These are phyloP conservation scores for Colletotrichum eleusines DNA, from an alignment of 2,329 filamentous ascomycete species.

Conservation along the genomic window DNA sequence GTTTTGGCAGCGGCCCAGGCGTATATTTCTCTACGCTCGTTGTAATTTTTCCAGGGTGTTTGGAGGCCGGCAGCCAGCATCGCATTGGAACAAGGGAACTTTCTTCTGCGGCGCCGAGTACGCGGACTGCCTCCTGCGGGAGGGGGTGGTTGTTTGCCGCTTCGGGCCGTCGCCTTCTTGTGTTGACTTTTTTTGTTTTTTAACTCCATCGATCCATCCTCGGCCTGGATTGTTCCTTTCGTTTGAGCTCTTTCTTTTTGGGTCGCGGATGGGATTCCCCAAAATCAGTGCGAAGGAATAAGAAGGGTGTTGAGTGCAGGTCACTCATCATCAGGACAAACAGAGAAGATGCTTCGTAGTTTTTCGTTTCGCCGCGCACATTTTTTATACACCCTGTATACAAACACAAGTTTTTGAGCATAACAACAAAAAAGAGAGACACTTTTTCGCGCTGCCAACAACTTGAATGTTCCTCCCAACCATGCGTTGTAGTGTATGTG, in stretches of 20 bases:
- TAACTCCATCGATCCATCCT: slow-evolving; percentile 6
- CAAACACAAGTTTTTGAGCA: slow-evolving; percentile 21
- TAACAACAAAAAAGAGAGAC: neutral
- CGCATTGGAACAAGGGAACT: slow-evolving; percentile 43
- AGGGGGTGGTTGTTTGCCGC: slow-evolving; percentile 38
- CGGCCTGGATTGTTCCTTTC: slow-evolving; percentile 42
- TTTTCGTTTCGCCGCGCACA: slow-evolving; percentile 27
- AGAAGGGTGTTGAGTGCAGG: slow-evolving; percentile 32
- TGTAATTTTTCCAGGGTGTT: slow-evolving; percentile 59
- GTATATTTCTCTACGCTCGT: slow-evolving; percentile 64
- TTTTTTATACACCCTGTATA: slow-evolving; percentile 14
- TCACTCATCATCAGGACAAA: slow-evolving; percentile 34
- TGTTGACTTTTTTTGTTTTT: slow-evolving; percentile 50
- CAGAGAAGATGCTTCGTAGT: slow-evolving; percentile 26
- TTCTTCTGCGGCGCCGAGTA: slow-evolving; percentile 30
- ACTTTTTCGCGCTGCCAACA: slow-evolving; percentile 34
- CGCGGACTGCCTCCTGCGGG: slow-evolving; percentile 42
- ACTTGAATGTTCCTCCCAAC: neutral
- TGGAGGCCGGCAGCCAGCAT: slow-evolving; percentile 53
- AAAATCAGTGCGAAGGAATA: slow-evolving; percentile 1
- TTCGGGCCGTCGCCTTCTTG: slow-evolving; percentile 50
- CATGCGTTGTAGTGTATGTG: neutral
- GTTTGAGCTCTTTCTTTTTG: slow-evolving; percentile 42
- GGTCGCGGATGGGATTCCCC: slow-evolving; percentile 1
- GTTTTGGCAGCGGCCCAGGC: slow-evolving; percentile 46